Evolutionary conservation across 179 eudicot genomes (phyloP), one percentile per base, ranked within the genome.

Genomic region (Beta lomatogona): DNA sequence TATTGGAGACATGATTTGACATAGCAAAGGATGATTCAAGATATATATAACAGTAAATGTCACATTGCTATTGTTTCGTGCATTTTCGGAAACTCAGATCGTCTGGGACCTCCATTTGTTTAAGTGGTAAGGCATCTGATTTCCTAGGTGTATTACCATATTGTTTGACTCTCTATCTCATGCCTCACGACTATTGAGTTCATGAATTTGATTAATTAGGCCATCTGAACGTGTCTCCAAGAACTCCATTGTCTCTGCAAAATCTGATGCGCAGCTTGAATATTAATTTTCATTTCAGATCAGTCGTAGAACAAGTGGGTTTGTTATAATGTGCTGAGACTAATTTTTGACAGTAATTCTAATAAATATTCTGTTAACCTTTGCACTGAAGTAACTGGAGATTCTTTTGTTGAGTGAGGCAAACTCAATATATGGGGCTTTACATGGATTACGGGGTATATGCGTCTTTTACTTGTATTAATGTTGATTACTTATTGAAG

Each of bases 51-150:
- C 19, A 91, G 92, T 81, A 94, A 85, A 84, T 94, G 98, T 85
- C 97, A 94, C 71, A 93, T 93, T 85, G 98, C 98, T 76, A 97
- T 94, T 44, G 80, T 84, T 76, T 94, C 98, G 76, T 93, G 97
- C 91, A 94, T 94, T 86, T 94, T 94, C 85, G 98, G 98, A 75
- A 94, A 93, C 73, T 94, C 98, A 9, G 98, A 94, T 86, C 92
- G 93, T 77, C 67, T 94, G 89, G 91, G 98, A 88, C 76, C 92
- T 63, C 98, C 98, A 11, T 87, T 85, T 59, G 83, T 87, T 65
- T 93, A 89, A 89, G 85, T 86, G 90, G 98, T 94, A 91, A 31
- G 88, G 19, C 31, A 77, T 53, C 21, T 18, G 19, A 18, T 63
- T 9, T 44, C 19, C 55, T 15, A 52, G 22, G n/a, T 58, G 10